phyloP scores from a whole-genome alignment of 108 stramenopile genomes.

The Bacterosira constricta region DNA sequence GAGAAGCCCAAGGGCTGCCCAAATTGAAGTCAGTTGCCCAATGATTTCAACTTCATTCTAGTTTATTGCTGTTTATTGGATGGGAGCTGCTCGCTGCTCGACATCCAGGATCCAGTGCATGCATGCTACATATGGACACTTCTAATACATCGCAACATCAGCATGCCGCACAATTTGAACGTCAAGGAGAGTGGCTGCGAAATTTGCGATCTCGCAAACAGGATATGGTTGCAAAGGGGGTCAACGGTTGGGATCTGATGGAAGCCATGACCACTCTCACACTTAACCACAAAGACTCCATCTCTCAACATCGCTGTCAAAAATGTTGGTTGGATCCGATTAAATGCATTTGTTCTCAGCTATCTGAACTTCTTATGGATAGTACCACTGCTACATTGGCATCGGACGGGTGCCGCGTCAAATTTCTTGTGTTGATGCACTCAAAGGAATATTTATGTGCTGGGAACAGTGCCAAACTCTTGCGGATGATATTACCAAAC shows the following conservation, averaged over 20 bases:
- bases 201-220: neutral
- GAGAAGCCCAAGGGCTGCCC: no score
- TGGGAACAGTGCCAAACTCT: slow-evolving; percentile 40
- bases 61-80: no score
- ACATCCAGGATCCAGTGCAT: neutral
- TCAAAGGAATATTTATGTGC: slow-evolving; percentile 41
- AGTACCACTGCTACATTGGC: neutral
- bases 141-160: neutral
- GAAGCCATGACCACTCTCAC: slow-evolving; percentile 30
- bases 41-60: no score
- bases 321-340: slow-evolving; percentile 27
- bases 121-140: neutral
- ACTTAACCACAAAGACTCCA: slow-evolving; percentile 12
- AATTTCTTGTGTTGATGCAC: slow-evolving; percentile 35
- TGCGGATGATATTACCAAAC: slow-evolving; percentile 10
- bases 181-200: neutral
- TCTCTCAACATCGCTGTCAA: slow-evolving; percentile 13
- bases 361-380: neutral
- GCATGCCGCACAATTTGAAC: neutral
- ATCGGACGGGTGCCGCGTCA: neutral
- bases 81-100: no score
- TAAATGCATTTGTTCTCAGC: slow-evolving; percentile 24
- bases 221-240: slow-evolving; percentile 1
- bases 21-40: no score
- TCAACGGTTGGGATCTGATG: slow-evolving; percentile 28